Percentiles rank a stretch among this genome's conserved stretches.
Evolutionary conservation across 73 alveolate genomes (phyloP).

Genomic region (Paramecium octaurelia): DNA sequence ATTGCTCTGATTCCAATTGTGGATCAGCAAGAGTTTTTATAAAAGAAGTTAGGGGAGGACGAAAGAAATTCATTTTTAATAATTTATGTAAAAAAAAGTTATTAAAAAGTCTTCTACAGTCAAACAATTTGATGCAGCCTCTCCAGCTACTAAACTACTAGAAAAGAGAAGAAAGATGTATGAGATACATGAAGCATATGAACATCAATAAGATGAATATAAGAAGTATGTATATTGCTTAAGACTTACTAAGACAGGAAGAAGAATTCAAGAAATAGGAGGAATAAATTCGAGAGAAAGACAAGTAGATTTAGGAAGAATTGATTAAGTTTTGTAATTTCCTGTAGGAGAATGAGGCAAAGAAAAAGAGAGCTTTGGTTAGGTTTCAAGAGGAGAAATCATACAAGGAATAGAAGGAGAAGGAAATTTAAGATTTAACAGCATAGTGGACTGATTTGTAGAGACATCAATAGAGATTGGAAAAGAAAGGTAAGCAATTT

Average conservation of each 20-base stretch:
- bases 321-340: slow-evolving; percentile 55
- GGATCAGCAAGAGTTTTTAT: not conserved
- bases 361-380: slow-evolving; percentile 60
- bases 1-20: not conserved
- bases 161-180: slow-evolving; percentile 65
- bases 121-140: slow-evolving; percentile 32
- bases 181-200: slow-evolving; percentile 65
- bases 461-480: slow-evolving; percentile 37
- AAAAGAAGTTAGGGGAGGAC: not conserved
- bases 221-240: slow-evolving; percentile 13
- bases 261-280: slow-evolving; percentile 49
- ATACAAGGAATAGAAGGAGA: slow-evolving; percentile 41
- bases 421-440: slow-evolving; percentile 55
- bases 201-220: slow-evolving; percentile 52
- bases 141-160: slow-evolving; percentile 59
- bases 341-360: slow-evolving; percentile 63
- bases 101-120: not conserved
- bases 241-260: not conserved
- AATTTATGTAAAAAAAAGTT: not conserved
- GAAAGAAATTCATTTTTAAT: not conserved
- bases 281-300: slow-evolving; percentile 58
- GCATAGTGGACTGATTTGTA: slow-evolving; percentile 36
- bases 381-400: slow-evolving; percentile 48
- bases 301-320: slow-evolving; percentile 39
- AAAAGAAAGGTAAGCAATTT: slow-evolving; percentile 40